Base-by-base conservation (phyloP, 495 filamentous ascomycete genomes). In the Aspergillus leporis region DNA sequence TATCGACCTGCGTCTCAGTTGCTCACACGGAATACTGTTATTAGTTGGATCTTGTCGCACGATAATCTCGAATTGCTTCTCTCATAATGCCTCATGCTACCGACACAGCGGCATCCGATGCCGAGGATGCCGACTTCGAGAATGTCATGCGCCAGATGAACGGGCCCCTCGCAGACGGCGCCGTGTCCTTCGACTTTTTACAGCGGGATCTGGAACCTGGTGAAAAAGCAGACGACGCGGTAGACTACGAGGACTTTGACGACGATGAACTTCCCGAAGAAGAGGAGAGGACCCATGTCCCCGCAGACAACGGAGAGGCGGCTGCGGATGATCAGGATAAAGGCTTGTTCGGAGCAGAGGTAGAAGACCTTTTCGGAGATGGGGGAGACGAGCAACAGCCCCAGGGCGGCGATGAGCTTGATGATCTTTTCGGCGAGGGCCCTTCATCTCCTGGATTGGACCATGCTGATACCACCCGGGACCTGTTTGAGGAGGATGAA, bases 171-270 rank as follows among this genome's bases (percentile, higher is more conserved):
- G 60, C 51, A n/a, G 68, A 75, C 28, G 64, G 64, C 32, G 74
- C 69, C 56, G 69, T 71, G 16, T 55, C 68, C 22, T 66, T 82
- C 14, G 79, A 80, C 48, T 79, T 81, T 49, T 61, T 80, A 58
- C 60, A 60, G 16, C 70, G 78, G 52, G 81, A 81, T 9, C 70
- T 88, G 50, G 85, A 87, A 31, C 76, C 80, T 18, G 83, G 83
- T 3, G 88, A 91, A 60, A 93, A 92, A 67, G 90, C 87, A 9
- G 88, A 88, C 38, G 87, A 92, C 75, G 90, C 90, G 16, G 69
- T 88, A 18, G 94, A 99, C 73, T 99, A 86, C 63, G 93, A 90
- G 68, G 93, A 96, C 70, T 88, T 96, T 43, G 81, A 82, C 31
- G 87, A 90, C 59, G 85, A 89, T 66, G 87, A 90, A 59, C 74